These are phyloP conservation scores for Ilyonectria mors-panacis DNA, from an alignment of 2,329 filamentous ascomycete genomes.

Conservation along the genomic window DNA sequence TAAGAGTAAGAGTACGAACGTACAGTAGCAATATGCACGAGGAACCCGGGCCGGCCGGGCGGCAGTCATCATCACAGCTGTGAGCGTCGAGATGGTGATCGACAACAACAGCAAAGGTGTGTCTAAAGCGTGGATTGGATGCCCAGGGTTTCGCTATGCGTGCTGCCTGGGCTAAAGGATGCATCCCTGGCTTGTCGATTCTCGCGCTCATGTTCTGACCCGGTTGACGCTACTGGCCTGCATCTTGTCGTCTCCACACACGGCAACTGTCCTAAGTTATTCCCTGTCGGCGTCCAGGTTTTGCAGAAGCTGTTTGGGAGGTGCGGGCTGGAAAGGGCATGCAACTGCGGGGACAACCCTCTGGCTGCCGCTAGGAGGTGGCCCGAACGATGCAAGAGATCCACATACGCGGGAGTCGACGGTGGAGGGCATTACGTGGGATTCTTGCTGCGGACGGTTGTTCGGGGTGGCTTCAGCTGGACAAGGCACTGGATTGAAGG, in stretches of 20 bases:
- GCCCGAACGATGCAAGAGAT: conserved; percentile 21
- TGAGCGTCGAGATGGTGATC: not conserved
- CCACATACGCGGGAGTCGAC: conserved; percentile 18
- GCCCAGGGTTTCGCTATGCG: conserved; percentile 2
- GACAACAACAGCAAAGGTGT: conserved; percentile 7
- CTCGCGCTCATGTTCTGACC: not conserved
- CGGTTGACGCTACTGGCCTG: not conserved
- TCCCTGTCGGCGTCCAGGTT: not conserved
- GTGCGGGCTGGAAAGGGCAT: conserved; percentile 6
- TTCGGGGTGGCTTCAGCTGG: not conserved
- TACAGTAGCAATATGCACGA: conserved; percentile 1
- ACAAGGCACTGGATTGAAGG: not conserved
- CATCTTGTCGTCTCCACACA: not conserved
- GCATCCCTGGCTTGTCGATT: conserved; percentile 7
- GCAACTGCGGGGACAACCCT: conserved; percentile 4
- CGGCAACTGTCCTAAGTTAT: not conserved
- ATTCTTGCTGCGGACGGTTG: not conserved
- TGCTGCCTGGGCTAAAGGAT: not conserved
- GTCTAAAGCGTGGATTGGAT: not conserved
- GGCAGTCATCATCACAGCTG: not conserved
- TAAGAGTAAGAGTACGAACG: conserved; percentile 32
- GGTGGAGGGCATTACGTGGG: not conserved
- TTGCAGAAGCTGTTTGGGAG: not conserved
- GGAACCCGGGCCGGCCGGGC: conserved; percentile 18
- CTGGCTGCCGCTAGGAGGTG: conserved; percentile 16